These are phyloP conservation scores for Entoloma clypeatum DNA, from an alignment of 1,284 basidiomycete species.

Conservation along the genomic window DNA sequence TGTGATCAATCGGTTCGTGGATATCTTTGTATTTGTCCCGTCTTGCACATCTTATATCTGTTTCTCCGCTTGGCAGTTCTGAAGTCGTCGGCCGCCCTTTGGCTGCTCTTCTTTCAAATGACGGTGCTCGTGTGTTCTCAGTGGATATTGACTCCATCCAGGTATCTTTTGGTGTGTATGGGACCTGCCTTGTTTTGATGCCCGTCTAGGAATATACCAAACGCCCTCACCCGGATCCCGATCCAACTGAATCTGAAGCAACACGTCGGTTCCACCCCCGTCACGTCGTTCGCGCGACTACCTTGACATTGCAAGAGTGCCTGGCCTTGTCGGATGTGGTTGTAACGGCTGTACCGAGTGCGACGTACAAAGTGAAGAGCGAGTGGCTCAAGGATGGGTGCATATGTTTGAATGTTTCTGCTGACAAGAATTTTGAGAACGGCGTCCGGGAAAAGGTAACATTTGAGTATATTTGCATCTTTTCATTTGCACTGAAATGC, in stretches of 20 bases:
- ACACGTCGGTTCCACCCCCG: slow-evolving; percentile 69
- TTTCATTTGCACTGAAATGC: background rate
- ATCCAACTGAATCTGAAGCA: slow-evolving; percentile 30
- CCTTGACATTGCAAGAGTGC: slow-evolving; percentile 70
- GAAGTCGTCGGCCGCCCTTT: slow-evolving; percentile 96
- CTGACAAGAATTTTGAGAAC: slow-evolving; percentile 95
- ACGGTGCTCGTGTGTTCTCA: slow-evolving; percentile 92
- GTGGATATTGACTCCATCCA: slow-evolving; percentile 93
- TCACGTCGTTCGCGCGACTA: slow-evolving; percentile 74
- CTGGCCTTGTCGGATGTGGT: slow-evolving; percentile 85
- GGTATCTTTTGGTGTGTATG: slow-evolving; percentile 35
- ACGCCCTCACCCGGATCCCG: slow-evolving; percentile 57
- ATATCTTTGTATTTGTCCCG: background rate
- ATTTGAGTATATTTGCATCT: background rate
- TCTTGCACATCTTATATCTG: background rate
- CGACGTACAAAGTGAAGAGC: slow-evolving; percentile 89
- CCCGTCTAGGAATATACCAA: slow-evolving; percentile 77
- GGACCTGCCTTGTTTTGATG: background rate
- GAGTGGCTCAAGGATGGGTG: slow-evolving; percentile 90
- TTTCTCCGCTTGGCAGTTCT: slow-evolving; percentile 49
- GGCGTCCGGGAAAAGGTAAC: slow-evolving; percentile 87
- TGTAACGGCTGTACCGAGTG: slow-evolving; percentile 83
- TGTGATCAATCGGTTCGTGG: slow-evolving; percentile 84
- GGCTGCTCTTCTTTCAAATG: slow-evolving; percentile 91
- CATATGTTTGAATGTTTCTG: slow-evolving; percentile 89